Conservation (phyloP, 345 rosid genomes). For the Iberis pinnata region DNA sequence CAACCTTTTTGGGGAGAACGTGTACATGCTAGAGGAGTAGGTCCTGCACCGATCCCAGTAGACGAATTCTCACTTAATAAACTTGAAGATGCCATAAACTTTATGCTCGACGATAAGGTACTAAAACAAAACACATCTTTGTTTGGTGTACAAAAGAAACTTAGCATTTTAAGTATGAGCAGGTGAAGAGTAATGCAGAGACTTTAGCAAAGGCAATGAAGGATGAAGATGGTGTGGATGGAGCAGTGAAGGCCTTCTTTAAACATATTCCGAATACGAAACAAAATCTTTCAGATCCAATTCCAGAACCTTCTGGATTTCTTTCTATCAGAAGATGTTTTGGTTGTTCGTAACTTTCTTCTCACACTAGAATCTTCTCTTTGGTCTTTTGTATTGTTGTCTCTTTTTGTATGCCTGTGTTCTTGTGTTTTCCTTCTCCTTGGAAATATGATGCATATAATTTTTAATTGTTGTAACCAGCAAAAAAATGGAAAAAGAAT, state of each 20-base stretch:
- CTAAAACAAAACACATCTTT: too few species aligned
- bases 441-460: constrained; percentile 21
- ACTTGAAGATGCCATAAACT: constrained; percentile 64
- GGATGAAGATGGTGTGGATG: constrained; percentile 91
- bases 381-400: constrained; percentile 8
- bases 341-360: constrained; percentile 50
- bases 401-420: constrained; percentile 18
- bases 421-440: not conserved
- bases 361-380: constrained; percentile 16
- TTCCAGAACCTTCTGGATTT: constrained; percentile 35
- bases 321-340: constrained; percentile 62
- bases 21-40: constrained; percentile 86
- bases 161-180: constrained; percentile 19
- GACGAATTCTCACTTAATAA: constrained; percentile 81
- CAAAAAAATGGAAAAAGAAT: too few species aligned
- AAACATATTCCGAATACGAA: constrained; percentile 54
- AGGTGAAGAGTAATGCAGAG: constrained; percentile 80
- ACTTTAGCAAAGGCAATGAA: constrained; percentile 89
- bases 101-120: constrained; percentile 63
- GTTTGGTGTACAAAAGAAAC: constrained; percentile 16
- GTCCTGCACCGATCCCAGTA: constrained; percentile 84
- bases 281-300: constrained; percentile 30
- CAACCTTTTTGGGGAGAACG: constrained; percentile 98
- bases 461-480: not conserved
- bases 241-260: constrained; percentile 89